Evolutionary conservation across 345 rosid species (phyloP), one percentile per base, ranked within the genome.

Genomic region (Bruguiera parviflora): DNA sequence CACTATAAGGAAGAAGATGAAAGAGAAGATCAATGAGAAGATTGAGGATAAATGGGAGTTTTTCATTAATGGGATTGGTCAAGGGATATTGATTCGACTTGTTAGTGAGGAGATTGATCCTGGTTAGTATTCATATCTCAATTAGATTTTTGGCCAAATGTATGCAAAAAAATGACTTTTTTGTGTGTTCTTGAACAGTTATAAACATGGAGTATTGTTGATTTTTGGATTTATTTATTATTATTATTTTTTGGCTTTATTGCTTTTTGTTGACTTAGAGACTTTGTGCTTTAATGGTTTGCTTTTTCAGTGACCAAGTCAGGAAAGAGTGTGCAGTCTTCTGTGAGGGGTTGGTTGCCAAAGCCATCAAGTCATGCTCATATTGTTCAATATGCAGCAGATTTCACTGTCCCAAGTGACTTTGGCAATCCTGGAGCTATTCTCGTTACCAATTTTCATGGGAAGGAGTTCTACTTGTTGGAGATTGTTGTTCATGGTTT

Each of bases 351-450:
- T 0, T 91, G 97, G 88, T 61, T 85, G 63, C 89, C 92, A 6
- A 83, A 86, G 80, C 80, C 85, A 31, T 61, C 80, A 39, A 82
- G 80, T 25, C 75, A 84, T 72, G 58, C 72, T 15, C 77, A 84
- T 72, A 77, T 78, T 64, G 81, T 83, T 6, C 83, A 89, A 70
- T 91, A 91, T 73, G 84, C 84, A 52, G 95, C 96, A 10, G 84
- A 85, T 58, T 84, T 94, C 64, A 78, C 73, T 0, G 85, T 94
- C 53, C 90, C 95, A 0, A 60, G 53, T 15, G 90, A 89, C 47
- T 94, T 94, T 61, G 97, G 98, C 51, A 82, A 65, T 69, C 95
- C 96, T 4, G 96, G 92, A 25, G 97, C 96, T 18, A 67, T 94
- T 66, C 86, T 88, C 27, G 77, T 91, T 61, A 81, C 90, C 49